Base-by-base conservation (phyloP, 192 early-diverging fungal species). In the Dispira simplex region DNA sequence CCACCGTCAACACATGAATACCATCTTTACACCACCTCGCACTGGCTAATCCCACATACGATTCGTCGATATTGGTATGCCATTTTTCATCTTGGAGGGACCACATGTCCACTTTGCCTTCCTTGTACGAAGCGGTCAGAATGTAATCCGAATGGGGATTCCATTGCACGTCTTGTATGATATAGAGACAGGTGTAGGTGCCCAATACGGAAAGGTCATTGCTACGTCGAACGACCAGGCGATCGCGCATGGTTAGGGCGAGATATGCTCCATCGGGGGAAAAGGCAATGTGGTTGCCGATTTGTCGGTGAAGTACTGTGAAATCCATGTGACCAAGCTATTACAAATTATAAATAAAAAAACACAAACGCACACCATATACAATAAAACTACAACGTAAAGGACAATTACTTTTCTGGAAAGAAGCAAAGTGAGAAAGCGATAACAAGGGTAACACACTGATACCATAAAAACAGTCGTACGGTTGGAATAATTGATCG, bases 41-140 rank as follows among this genome's bases (percentile, higher is more conserved):
- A 39, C 43, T 47, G 28, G 64, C 64, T 21, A 78, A 56, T 1
- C 69, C 66, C 0, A 63, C 56, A 1, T 70, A 71, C 43, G 70
- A 66, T 52, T 78, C 76, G 8, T 64, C 64, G 12, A 78, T 67
- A 9, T 68, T 43, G 65, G 71, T 71, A 13, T 69, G 68, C 71
- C 71, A 75, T 6, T 23, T 21, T 44, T 70, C 69, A 69, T 78
- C 76, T 0, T 66, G 60, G 0, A 75, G n/a, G 18, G 65, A 67
- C 76, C 76, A 75, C 21, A 75, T 71, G 62, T 78, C 71, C 14
- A 75, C 76, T 8, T 67, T 70, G 66, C 64, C 65, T 20, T 27
- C 11, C 39, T 45, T 53, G 23, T 72, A 73, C 21, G 71, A 73
- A 18, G 71, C 71, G 0, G 76, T 72, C 20, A 78, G 64, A 0